Percentiles rank a stretch among this genome's conserved stretches.
phyloP scores from a whole-genome alignment of 768 basidiomycete genomes.

The Porphyrellus cyaneotinctus region DNA sequence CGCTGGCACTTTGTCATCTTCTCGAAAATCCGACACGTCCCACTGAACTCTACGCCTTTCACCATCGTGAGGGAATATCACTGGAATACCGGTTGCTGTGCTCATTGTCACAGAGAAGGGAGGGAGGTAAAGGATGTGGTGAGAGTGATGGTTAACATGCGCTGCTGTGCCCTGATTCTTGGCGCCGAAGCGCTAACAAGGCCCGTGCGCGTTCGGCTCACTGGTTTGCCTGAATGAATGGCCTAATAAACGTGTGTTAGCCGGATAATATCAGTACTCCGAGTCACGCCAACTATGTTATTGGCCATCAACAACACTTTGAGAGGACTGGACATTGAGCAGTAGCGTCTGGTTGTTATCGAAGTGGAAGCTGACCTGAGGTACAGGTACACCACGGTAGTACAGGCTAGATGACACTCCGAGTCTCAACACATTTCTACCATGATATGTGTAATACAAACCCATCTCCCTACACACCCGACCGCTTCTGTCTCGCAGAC shows the following conservation, averaged over 20 bases:
- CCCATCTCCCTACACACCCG: neutral
- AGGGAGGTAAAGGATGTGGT: neutral
- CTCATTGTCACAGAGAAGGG: conserved; percentile 9
- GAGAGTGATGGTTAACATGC: conserved; percentile 1
- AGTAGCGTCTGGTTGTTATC: too few species aligned
- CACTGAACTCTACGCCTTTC: neutral
- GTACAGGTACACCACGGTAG: too few species aligned
- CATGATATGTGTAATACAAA: too few species aligned
- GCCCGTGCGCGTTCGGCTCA: neutral
- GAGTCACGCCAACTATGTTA: too few species aligned
- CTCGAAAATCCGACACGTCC: conserved; percentile 14
- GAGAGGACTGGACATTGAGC: too few species aligned
- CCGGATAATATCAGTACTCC: too few species aligned
- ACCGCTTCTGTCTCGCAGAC: conserved; percentile 21
- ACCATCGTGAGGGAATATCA: neutral
- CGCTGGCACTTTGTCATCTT: conserved; percentile 17
- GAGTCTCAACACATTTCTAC: too few species aligned
- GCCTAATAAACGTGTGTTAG: too few species aligned
- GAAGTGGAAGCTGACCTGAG: too few species aligned
- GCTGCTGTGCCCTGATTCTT: conserved; percentile 4
- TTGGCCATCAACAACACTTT: too few species aligned
- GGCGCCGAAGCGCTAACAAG: neutral
- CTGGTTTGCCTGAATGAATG: too few species aligned
- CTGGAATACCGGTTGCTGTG: conserved; percentile 4
- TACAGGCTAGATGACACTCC: too few species aligned